phyloP scores from a whole-genome alignment of 2,329 filamentous ascomycete genomes.

The Xylaria sp. region DNA sequence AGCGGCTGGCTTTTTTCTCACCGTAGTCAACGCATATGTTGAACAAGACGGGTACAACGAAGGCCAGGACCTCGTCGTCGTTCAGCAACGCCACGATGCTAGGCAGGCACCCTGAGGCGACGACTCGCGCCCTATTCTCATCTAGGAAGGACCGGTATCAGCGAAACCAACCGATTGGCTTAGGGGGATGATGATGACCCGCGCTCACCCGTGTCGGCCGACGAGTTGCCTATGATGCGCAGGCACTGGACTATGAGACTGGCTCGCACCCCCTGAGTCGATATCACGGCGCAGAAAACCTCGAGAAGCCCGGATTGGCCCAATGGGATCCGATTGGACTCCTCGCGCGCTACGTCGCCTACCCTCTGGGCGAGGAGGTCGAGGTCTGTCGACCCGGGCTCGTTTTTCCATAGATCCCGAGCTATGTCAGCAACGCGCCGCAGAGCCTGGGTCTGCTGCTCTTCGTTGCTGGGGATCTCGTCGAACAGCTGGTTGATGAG shows the following conservation, averaged over 20 bases:
- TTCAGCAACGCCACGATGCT: constrained; percentile 60
- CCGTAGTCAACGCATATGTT: constrained; percentile 73
- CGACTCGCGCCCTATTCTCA: constrained; percentile 66
- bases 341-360: constrained; percentile 66
- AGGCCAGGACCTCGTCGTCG: constrained; percentile 60
- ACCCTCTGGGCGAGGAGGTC: constrained; percentile 62
- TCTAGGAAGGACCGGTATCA: constrained; percentile 53
- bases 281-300: constrained; percentile 63
- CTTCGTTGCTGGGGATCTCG: constrained; percentile 37
- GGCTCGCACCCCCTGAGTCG: constrained; percentile 52
- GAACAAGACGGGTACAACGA: constrained; percentile 68
- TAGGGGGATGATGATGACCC: background rate
- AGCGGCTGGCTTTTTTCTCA: constrained; percentile 48
- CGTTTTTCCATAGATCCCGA: constrained; percentile 53
- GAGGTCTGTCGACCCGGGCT: constrained; percentile 53
- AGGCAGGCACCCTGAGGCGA: constrained; percentile 59
- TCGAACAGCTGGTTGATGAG: constrained; percentile 40
- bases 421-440: constrained; percentile 53
- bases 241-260: constrained; percentile 64
- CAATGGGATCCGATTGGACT: constrained; percentile 65
- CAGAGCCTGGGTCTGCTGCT: constrained; percentile 44
- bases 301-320: constrained; percentile 67
- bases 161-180: constrained; percentile 19
- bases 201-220: constrained; percentile 63
- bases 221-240: constrained; percentile 70